Evolutionary conservation across 2,329 filamentous ascomycete species (phyloP), one percentile per base, ranked within the genome.

Genomic region (Fusarium hainanense): DNA sequence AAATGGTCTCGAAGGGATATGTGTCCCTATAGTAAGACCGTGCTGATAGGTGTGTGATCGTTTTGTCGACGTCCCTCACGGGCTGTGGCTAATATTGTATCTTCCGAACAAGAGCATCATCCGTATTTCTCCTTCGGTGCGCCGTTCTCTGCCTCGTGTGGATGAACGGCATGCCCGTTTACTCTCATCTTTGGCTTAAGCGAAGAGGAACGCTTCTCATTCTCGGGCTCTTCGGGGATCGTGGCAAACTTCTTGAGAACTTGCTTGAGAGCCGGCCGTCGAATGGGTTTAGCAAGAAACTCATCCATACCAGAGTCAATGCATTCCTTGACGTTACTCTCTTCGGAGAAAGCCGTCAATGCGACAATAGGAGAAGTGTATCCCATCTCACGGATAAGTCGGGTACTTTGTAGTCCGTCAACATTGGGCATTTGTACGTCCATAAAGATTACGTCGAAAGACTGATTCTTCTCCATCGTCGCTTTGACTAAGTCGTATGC

Each of bases 351-450:
- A 4, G 94, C 94, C 13, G 94, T 97, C 46, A 98, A 82, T 0
- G 94, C 94, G 16, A 98, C 93, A 66, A 98, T 97, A 1, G 94
- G 94, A 3, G 92, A 92, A 13, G 87, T 89, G 80, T 96, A 98
- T 2, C 94, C 94, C 83, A 95, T 92, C 77, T 93, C 85, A 9
- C 94, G 89, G 73, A 98, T 97, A 34, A 97, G 83, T 12, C 91
- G 88, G 1, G 94, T 97, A 48, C 92, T 94, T 77, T 97, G 91
- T 25, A 98, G 82, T 3, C 94, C 94, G 75, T 97, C 94, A 16
- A 98, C 86, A 68, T 96, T 97, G 6, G 94, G 94, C 94, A 98
- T 98, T 80, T 93, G 93, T 10, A 97, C 91, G 74, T 98, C 94
- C 94, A 97, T 98, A 76, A 97, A 96, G 68, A 98, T 95, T 27